Evolutionary conservation across 352 stramenopile genomes (phyloP).

Genomic region (Pythium oligandrum): DNA sequence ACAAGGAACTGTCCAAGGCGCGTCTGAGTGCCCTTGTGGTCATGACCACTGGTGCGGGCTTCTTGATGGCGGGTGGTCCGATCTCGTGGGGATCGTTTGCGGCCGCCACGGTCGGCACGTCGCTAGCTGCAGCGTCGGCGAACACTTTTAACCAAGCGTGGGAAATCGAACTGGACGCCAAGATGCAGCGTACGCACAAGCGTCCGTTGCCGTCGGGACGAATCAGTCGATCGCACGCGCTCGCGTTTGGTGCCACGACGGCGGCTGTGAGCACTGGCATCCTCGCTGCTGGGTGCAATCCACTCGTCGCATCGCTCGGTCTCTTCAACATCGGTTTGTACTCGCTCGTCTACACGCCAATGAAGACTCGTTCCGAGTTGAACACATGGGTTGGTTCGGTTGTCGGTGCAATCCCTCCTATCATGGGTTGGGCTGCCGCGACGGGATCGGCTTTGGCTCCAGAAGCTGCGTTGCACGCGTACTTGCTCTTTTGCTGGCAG

Average conservation of each 20-base stretch:
- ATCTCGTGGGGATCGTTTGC: conserved; percentile 88
- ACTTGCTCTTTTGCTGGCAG: conserved; percentile 97
- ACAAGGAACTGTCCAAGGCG: conserved; percentile 93
- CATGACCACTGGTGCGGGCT: conserved; percentile 93
- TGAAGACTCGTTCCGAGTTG: conserved; percentile 94
- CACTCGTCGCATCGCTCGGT: conserved; percentile 93
- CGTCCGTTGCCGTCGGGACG: conserved; percentile 90
- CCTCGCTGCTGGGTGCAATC: conserved; percentile 91
- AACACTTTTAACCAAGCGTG: conserved; percentile 99
- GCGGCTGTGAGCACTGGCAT: conserved; percentile 86
- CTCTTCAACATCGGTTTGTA: conserved; percentile 98
- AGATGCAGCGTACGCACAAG: conserved; percentile 96
- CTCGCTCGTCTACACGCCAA: conserved; percentile 97
- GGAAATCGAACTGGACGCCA: conserved; percentile 91
- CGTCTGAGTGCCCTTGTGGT: conserved; percentile 95
- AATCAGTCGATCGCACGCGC: conserved; percentile 72
- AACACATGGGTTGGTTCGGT: conserved; percentile 99
- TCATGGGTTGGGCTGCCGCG: conserved; percentile 98
- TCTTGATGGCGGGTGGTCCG: conserved; percentile 94
- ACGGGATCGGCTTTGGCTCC: conserved; percentile 78
- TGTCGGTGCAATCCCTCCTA: conserved; percentile 97
- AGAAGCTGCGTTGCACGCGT: conserved; percentile 71
- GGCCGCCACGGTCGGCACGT: conserved; percentile 91
- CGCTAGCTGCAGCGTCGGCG: conserved; percentile 90
- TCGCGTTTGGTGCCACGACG: conserved; percentile 82